phyloP scores from a whole-genome alignment of 2,329 filamentous ascomycete genomes.

The Penicillium psychrosexuale region DNA sequence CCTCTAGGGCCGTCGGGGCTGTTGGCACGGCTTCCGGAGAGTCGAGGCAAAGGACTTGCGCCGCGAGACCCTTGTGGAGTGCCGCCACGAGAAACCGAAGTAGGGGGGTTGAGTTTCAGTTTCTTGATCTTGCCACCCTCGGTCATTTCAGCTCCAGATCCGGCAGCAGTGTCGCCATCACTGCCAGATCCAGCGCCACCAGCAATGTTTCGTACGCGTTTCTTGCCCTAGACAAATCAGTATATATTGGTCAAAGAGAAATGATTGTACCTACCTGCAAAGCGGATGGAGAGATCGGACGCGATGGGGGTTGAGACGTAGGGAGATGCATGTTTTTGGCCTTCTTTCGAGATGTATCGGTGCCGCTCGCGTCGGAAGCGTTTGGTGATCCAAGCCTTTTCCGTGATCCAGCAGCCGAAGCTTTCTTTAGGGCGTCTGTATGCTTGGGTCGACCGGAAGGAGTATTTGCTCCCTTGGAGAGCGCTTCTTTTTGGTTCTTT shows the following conservation, averaged over 20 bases:
- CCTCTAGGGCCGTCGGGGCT: constrained; percentile 36
- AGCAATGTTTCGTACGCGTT: constrained; percentile 41
- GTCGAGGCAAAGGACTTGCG: constrained; percentile 43
- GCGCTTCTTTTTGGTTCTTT: constrained; percentile 52
- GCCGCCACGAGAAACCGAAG: constrained; percentile 34
- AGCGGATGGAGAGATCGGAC: constrained; percentile 61
- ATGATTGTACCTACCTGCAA: constrained; percentile 43
- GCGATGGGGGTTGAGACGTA: constrained; percentile 46
- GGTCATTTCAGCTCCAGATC: constrained; percentile 46
- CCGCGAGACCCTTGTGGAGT: constrained; percentile 51
- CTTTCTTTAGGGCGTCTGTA: constrained; percentile 51
- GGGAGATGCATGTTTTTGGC: constrained; percentile 62
- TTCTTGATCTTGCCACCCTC: constrained; percentile 48
- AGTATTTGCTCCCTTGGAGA: constrained; percentile 66
- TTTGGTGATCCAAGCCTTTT: constrained; percentile 86
- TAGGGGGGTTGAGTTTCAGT: constrained; percentile 47
- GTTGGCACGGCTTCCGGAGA: constrained; percentile 38
- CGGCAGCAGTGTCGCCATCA: constrained; percentile 55
- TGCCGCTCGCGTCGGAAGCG: constrained; percentile 85
- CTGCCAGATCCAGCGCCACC: constrained; percentile 50
- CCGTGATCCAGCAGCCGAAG: constrained; percentile 52
- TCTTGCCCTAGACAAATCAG: constrained; percentile 47
- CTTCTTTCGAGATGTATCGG: constrained; percentile 81
- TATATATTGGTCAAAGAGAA: not conserved
- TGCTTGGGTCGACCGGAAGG: constrained; percentile 59